phyloP scores from a whole-genome alignment of 106 monocot species.

The Phalaenopsis aphrodite region DNA sequence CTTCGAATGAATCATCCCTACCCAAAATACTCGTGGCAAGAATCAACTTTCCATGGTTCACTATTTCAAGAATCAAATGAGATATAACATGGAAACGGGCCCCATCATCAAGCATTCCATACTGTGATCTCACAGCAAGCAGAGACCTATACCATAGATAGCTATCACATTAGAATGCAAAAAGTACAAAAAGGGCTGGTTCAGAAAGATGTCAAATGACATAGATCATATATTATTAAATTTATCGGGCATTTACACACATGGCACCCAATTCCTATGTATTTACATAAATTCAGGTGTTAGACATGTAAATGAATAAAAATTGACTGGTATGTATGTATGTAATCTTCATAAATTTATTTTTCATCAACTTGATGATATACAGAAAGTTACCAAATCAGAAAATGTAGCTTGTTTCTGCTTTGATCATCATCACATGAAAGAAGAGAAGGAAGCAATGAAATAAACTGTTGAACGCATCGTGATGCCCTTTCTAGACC shows the following conservation, averaged over 20 bases:
- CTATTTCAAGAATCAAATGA: constrained; percentile 70
- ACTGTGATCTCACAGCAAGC: constrained; percentile 43
- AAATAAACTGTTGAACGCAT: constrained; percentile 75
- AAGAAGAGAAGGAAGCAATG: constrained; percentile 69
- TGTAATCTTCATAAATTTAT: background rate
- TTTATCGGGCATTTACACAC: no score
- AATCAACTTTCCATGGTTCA: constrained; percentile 63
- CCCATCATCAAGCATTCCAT: constrained; percentile 47
- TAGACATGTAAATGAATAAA: no score
- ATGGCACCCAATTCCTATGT: no score
- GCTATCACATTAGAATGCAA: constrained; percentile 8
- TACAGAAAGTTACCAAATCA: constrained; percentile 61
- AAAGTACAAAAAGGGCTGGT: background rate
- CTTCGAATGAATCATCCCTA: constrained; percentile 53
- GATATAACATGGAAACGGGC: constrained; percentile 77
- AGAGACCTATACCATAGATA: constrained; percentile 47
- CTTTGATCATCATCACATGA: constrained; percentile 84
- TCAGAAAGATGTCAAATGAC: background rate
- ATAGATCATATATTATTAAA: background rate
- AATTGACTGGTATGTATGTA: no score
- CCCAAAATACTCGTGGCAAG: constrained; percentile 59
- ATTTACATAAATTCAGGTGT: no score
- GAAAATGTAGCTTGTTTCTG: constrained; percentile 77
- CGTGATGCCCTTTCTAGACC: constrained; percentile 62
- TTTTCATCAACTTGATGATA: constrained; percentile 2